phyloP scores from a whole-genome alignment of 371 early-diverging fungal genomes.

The Circinella umbellata region DNA sequence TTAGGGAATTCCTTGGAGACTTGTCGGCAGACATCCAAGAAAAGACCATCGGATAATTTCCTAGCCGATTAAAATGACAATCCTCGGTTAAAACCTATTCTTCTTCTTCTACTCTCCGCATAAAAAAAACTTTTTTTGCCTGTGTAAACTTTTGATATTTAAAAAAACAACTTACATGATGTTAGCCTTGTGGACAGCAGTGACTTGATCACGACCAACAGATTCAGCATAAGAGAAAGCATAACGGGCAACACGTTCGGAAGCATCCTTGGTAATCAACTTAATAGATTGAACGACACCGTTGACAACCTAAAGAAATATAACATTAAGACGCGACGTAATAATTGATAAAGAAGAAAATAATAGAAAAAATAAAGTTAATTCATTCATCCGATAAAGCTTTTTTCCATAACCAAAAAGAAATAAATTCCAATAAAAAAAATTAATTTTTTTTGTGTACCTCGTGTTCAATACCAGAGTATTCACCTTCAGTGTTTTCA shows the following conservation, averaged over 20 bases:
- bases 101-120: constrained; percentile 1
- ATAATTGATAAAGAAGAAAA: too few relatives aligned
- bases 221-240: constrained; percentile 95
- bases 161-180: constrained; percentile 39
- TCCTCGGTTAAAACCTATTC: constrained; percentile 4
- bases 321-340: not conserved
- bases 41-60: constrained; percentile 96
- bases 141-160: not conserved
- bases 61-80: constrained; percentile 30
- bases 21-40: constrained; percentile 92
- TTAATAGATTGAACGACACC: constrained; percentile 99
- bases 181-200: constrained; percentile 94
- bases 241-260: constrained; percentile 90
- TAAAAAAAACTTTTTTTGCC: not conserved
- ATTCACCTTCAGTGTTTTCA: constrained; percentile 99
- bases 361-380: not conserved
- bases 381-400: not conserved
- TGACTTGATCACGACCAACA: constrained; percentile 91
- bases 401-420: not conserved
- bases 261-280: constrained; percentile 96
- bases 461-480: constrained; percentile 98
- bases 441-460: constrained; percentile 30
- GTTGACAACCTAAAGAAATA: constrained; percentile 70
- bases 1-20: constrained; percentile 92
- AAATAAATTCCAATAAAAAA: too few relatives aligned